Evolutionary conservation across 805 yeast genomes (phyloP), one percentile per base, ranked within the genome.

Genomic region (Starmerella scarabaei): DNA sequence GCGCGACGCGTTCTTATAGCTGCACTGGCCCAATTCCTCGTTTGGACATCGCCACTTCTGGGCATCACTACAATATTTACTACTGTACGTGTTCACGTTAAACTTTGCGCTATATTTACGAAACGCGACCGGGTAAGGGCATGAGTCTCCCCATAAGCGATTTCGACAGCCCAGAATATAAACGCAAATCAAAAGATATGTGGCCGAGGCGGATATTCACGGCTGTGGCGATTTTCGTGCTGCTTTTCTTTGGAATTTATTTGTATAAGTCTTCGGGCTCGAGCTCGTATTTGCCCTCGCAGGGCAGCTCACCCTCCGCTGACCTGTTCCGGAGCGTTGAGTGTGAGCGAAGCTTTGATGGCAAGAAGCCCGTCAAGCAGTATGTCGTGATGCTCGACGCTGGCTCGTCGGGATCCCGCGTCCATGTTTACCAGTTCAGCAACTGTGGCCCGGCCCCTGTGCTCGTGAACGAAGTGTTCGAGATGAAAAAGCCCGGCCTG

Each of bases 301-400:
- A 12, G 8, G 32, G 27, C 8, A 15, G 18, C 30, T 5, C 23
- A 14, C n/a, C n/a, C n/a, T n/a, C n/a, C n/a, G n/a, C n/a, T n/a
- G n/a, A n/a, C n/a, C n/a, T n/a, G n/a, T n/a, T n/a, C n/a, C n/a
- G n/a, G n/a, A 33, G 45, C n/a, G 28, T 39, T 9, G 40, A 35
- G 18, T 63, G 67, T 49, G 37, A 59, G 18, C 44, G 42, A 32
- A 62, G 66, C 11, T 60, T 40, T 35, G 65, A 63, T 35, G 65
- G 66, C 35, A 56, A 53, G 40, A 51, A 49, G 38, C 67, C 67
- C 9, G 55, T 62, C 15, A 64, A 63, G 27, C 80, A 80, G 55
- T 88, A 70, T 52, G 96, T 86, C 23, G 72, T 91, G 19, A 85
- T 91, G 95, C 68, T 91, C 41, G 99, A 91, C 65, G 98, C 98